Percentiles rank a stretch among this genome's conserved stretches.
These are phyloP conservation scores for Eutrema japonicum DNA, from an alignment of 345 rosid species.

Conservation along the genomic window DNA sequence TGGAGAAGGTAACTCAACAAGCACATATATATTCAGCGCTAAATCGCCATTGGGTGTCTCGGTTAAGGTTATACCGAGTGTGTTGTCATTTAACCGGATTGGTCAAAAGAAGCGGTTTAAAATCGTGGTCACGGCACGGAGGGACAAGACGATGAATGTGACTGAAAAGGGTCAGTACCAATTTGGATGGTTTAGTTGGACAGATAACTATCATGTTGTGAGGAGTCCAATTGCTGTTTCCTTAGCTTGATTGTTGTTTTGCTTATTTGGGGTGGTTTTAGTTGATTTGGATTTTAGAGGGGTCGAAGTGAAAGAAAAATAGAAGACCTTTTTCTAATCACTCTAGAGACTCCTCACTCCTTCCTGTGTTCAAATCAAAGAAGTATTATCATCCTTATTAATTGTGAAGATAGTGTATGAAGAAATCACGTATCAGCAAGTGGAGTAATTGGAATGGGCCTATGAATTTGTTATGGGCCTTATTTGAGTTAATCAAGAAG, in stretches of 20 bases:
- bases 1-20: conserved; percentile 49
- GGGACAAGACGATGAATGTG: background rate
- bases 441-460: background rate
- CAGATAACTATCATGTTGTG: conserved; percentile 56
- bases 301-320: conserved; percentile 21
- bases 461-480: background rate
- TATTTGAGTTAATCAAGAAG: background rate
- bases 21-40: conserved; percentile 50
- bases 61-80: conserved; percentile 53
- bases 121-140: conserved; percentile 41
- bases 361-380: conserved; percentile 14
- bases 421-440: background rate
- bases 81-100: conserved; percentile 48
- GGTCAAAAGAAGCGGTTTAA: conserved; percentile 65
- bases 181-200: conserved; percentile 84
- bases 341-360: background rate
- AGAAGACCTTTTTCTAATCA: conserved; percentile 3
- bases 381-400: background rate
- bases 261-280: background rate
- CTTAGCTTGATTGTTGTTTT: conserved; percentile 39
- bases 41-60: conserved; percentile 56
- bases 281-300: background rate
- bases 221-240: conserved; percentile 74
- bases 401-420: background rate
- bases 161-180: conserved; percentile 49